These are phyloP conservation scores for Spiraea crenata DNA, from an alignment of 331 rosid species.

Conservation along the genomic window DNA sequence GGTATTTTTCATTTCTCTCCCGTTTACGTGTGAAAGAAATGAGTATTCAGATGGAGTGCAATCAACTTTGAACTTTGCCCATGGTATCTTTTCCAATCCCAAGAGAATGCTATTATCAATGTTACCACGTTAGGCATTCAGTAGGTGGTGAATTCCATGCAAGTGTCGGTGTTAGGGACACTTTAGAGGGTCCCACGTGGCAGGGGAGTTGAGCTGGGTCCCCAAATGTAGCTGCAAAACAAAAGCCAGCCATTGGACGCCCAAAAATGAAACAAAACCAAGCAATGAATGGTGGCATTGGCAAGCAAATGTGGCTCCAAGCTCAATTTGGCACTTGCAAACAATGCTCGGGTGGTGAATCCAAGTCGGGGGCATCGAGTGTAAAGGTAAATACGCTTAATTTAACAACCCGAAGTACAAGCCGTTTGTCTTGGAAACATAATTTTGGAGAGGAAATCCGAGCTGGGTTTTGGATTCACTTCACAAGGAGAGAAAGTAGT, in stretches of 20 bases:
- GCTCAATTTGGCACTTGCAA: slow-evolving; percentile 30
- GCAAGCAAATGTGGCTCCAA: slow-evolving; percentile 28
- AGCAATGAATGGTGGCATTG: slow-evolving; percentile 20
- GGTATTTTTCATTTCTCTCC: too few relatives aligned
- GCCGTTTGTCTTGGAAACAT: too few relatives aligned
- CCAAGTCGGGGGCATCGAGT: too few relatives aligned
- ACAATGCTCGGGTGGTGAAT: background rate
- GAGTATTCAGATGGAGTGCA: too few relatives aligned
- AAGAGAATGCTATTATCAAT: too few relatives aligned
- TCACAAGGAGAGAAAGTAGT: slow-evolving; percentile 22
- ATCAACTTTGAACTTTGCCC: too few relatives aligned
- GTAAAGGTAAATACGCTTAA: too few relatives aligned
- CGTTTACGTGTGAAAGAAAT: too few relatives aligned
- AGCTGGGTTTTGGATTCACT: slow-evolving; percentile 9
- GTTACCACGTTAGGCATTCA: background rate
- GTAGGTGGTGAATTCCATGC: slow-evolving; percentile 6
- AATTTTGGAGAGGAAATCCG: slow-evolving; percentile 23
- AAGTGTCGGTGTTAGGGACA: background rate
- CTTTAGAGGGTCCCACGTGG: slow-evolving; percentile 12
- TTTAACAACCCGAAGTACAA: too few relatives aligned
- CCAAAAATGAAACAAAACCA: slow-evolving; percentile 30
- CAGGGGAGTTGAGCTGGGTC: slow-evolving; percentile 11
- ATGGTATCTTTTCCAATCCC: too few relatives aligned
- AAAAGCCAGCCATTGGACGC: slow-evolving; percentile 18
- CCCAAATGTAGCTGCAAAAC: slow-evolving; percentile 7